Conservation (phyloP, 306 rosid genomes). For the Prinsepia uniflora region DNA sequence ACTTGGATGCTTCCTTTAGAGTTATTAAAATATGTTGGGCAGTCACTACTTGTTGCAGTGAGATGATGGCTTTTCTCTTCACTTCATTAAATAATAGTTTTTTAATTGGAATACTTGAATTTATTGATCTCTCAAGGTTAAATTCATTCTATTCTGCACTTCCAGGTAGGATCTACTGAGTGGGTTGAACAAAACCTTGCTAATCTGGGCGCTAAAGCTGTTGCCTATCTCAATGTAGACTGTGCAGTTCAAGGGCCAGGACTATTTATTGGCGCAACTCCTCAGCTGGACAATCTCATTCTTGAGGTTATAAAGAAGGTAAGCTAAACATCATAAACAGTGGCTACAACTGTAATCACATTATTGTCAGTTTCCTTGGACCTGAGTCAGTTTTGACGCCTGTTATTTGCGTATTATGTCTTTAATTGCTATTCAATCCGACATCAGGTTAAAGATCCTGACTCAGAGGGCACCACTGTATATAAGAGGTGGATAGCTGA, state of each 20-base stretch:
- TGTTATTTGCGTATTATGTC: constrained; percentile 10
- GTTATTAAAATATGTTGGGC: neutral
- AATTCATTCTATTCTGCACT: constrained; percentile 20
- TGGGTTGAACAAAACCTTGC: constrained; percentile 95
- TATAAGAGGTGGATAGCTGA: constrained; percentile 51
- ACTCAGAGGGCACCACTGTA: constrained; percentile 46
- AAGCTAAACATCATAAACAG: neutral
- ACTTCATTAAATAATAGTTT: neutral
- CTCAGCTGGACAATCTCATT: constrained; percentile 84
- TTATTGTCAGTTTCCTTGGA: neutral
- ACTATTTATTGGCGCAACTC: constrained; percentile 77
- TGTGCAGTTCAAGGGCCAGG: constrained; percentile 96
- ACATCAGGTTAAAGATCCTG: constrained; percentile 90
- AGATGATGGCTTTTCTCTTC: constrained; percentile 4
- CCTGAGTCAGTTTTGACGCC: neutral
- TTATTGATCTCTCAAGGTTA: neutral
- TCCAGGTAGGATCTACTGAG: constrained; percentile 93
- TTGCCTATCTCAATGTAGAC: constrained; percentile 92
- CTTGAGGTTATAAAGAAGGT: constrained; percentile 76
- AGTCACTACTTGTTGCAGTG: neutral
- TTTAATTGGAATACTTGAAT: neutral
- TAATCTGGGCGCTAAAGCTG: constrained; percentile 72
- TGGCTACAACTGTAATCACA: neutral
- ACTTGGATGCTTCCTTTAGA: too few relatives aligned
- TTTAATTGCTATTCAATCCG: constrained; percentile 19